Evolutionary conservation across 2,329 filamentous ascomycete species (phyloP), one percentile per base, ranked within the genome.

Genomic region (Alternaria ventricosa): DNA sequence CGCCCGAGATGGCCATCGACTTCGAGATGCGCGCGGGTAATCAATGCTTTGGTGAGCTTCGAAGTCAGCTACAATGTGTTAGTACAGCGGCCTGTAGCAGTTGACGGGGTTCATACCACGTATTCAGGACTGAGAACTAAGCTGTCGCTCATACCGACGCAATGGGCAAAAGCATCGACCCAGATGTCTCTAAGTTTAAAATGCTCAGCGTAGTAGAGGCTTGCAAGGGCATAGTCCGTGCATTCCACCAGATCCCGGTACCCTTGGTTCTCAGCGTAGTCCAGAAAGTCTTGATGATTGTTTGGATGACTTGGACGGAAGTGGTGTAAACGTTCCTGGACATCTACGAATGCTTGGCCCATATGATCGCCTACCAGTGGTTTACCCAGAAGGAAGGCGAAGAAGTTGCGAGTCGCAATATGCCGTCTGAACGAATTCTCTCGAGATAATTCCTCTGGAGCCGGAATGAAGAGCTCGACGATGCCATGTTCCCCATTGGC

Each of bases 121-220:
- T 89, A 92, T 65, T 92, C 91, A 1, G 84, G 76, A 67, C 85
- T 87, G 6, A 80, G 72, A 44, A 84, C 81, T 6, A 94, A 65
- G 25, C 82, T 82, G 20, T 91, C 87, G 63, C 86, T 87, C 92
- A 95, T 94, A 46, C 92, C 92, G 36, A 91, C 90, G 73, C 92
- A 93, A 73, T 96, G 92, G 13, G 87, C 85, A 78, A 94, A 93
- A 0, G 92, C 89, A 71, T 92, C 87, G 11, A 89, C 85, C 83
- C 92, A 95, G 12, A 92, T 79, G n/a, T 88, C 85, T 57, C 82
- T 83, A 25, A 91, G 78, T 55, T 87, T 85, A 67, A 89, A 90
- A 22, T 84, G 82, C 72, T 95, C 92, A 2, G 91, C 89, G 46
- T 93, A 85, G 55, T 87, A 86, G 12, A 95, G 80, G 47, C 90